Conservation (phyloP, 768 basidiomycete species). For the Rhodosporidiobolus sp. region DNA sequence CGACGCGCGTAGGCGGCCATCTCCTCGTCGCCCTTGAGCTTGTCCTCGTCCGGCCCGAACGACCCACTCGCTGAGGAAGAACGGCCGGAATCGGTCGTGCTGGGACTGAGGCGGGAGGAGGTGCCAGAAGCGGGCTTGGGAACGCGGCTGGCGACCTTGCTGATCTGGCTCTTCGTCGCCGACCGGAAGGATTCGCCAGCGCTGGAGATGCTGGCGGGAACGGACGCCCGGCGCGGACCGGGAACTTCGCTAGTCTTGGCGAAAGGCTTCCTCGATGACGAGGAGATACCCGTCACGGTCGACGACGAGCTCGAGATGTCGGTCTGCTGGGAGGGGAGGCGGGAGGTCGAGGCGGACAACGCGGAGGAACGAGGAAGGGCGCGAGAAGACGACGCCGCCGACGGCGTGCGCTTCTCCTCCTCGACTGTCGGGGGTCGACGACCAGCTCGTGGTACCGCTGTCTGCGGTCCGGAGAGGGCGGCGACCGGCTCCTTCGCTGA, state of each 20-base stretch:
- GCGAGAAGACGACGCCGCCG: not conserved
- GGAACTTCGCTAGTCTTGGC: constrained; percentile 7
- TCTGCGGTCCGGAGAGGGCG: not conserved
- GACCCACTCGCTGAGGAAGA: constrained; percentile 67
- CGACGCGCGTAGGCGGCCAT: constrained; percentile 91
- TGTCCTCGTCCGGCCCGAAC: constrained; percentile 70
- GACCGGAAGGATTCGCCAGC: constrained; percentile 12
- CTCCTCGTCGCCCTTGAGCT: constrained; percentile 86
- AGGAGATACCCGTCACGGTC: not conserved
- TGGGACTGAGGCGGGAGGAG: constrained; percentile 54
- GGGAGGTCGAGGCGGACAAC: constrained; percentile 17
- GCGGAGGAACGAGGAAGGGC: constrained; percentile 1
- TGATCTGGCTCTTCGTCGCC: constrained; percentile 53
- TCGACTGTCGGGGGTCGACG: constrained; percentile 15
- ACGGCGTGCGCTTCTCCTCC: constrained; percentile 16
- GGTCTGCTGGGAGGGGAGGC: not conserved
- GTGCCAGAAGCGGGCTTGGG: constrained; percentile 36
- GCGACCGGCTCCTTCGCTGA: constrained; percentile 5
- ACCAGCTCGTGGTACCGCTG: constrained; percentile 1
- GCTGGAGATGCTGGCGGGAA: constrained; percentile 3
- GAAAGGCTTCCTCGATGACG: not conserved
- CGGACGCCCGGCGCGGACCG: constrained; percentile 15
- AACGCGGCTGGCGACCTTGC: constrained; percentile 56
- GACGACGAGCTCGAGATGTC: not conserved
- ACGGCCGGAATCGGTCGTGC: constrained; percentile 73